A percentile compares a stretch with the other conserved stretches of the same genome.
These are phyloP conservation scores for Hyphopichia buzzinii DNA, from an alignment of 1,139 yeast species.

Conservation along the genomic window DNA sequence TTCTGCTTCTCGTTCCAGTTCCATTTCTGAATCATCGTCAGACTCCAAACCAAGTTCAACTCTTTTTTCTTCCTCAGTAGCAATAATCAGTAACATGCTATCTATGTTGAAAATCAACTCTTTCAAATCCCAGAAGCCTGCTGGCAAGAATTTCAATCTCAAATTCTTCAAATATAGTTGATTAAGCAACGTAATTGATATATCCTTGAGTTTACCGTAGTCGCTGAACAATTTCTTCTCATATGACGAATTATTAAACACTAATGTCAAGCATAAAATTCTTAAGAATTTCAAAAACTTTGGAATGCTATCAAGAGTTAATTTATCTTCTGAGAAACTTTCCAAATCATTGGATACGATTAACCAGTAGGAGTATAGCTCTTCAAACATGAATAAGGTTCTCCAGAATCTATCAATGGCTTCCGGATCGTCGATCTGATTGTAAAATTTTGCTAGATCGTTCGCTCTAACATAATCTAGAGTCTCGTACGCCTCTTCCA, in stretches of 20 bases:
- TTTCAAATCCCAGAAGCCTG: constrained; percentile 56
- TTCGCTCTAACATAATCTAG: constrained; percentile 21
- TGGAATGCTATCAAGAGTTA: constrained; percentile 46
- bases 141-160: constrained; percentile 54
- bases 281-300: constrained; percentile 52
- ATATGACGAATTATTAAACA: constrained; percentile 41
- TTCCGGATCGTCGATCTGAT: constrained; percentile 3
- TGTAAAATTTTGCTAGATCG: constrained; percentile 13
- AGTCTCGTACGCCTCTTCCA: constrained; percentile 7
- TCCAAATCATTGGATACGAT: constrained; percentile 73
- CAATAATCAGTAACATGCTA: constrained; percentile 30
- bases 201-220: constrained; percentile 27
- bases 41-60: constrained; percentile 15
- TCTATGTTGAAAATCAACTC: constrained; percentile 27
- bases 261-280: constrained; percentile 50
- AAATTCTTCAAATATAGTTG: constrained; percentile 72
- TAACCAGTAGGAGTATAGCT: constrained; percentile 44
- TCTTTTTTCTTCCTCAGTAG: constrained; percentile 37
- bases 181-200: constrained; percentile 54
- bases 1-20: constrained; percentile 7
- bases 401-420: constrained; percentile 29
- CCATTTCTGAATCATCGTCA: constrained; percentile 14
- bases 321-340: constrained; percentile 42
- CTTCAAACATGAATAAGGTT: constrained; percentile 34
- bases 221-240: constrained; percentile 12